These are phyloP conservation scores for Uronychia binucleata DNA, from an alignment of 73 alveolate genomes.

Conservation along the genomic window DNA sequence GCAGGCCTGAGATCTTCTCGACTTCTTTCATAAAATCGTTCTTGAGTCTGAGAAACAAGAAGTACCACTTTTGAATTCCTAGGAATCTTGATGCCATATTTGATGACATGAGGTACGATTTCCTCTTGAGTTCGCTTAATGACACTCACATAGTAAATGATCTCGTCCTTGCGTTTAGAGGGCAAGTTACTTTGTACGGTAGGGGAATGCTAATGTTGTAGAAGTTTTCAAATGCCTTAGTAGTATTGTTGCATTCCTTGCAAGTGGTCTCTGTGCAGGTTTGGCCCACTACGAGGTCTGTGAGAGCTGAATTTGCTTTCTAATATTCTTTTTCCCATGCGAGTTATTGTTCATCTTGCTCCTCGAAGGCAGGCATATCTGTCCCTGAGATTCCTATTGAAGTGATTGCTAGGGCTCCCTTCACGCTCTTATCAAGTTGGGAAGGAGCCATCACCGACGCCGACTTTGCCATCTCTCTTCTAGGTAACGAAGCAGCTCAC, in stretches of 20 bases:
- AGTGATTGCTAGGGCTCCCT: too few species aligned
- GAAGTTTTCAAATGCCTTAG: conserved; percentile 44
- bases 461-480: neutral
- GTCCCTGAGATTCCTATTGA: too few species aligned
- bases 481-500: too few species aligned
- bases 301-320: neutral
- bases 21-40: conserved; percentile 36
- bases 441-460: neutral
- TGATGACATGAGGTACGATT: conserved; percentile 16
- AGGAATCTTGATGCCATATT: conserved; percentile 38
- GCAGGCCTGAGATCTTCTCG: conserved; percentile 27
- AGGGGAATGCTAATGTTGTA: conserved; percentile 54
- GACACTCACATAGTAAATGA: conserved; percentile 30
- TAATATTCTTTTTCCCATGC: conserved; percentile 14
- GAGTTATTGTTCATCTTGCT: neutral
- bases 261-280: conserved; percentile 12
- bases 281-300: conserved; percentile 8
- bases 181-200: conserved; percentile 38
- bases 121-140: conserved; percentile 17
- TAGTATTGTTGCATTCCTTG: conserved; percentile 22
- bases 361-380: neutral
- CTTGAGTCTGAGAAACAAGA: conserved; percentile 27
- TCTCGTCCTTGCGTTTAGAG: conserved; percentile 13
- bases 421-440: too few species aligned
- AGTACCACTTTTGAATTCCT: conserved; percentile 33